Evolutionary conservation across 2,329 filamentous ascomycete species (phyloP), one percentile per base, ranked within the genome.

Genomic region (Trichoderma atrobrunneum): DNA sequence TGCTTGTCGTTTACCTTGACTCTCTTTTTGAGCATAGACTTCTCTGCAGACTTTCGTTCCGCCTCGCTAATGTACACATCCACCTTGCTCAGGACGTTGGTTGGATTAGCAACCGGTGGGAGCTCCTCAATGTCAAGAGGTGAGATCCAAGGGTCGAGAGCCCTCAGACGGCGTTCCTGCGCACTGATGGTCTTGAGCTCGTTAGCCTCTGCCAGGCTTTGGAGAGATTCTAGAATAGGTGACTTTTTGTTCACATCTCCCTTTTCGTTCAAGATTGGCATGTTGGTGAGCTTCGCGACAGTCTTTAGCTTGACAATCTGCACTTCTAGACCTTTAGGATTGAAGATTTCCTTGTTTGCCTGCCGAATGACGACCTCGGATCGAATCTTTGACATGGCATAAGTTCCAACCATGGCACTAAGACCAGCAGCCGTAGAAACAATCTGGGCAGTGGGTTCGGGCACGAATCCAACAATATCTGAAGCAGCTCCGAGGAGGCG

Each of bases 21-120:
- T 14, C 64, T 67, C 32, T 67, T 67, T 18, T 67, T 67, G 4
- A 67, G 48, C 64, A 67, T 67, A 30, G 64, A 57, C 24, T 67
- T 56, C 32, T 67, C 64, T 8, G 64, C 64, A 1, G 64, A 67
- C 18, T 57, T 67, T 36, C 64, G 64, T 14, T 67, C 64, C 10
- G 18, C 24, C 24, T 67, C 64, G 16, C 64, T 67, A 12, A 67
- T 28, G 12, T 57, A 39, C 5, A 30, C 64, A 39, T 67, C 64
- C 32, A 67, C 64, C 34, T 67, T 67, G 12, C 51, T 57, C 5
- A 67, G 16, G 3, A 57, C 18, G 16, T 67, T 67, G 16, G 64
- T 43, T n/a, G 51, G 48, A 10, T 39, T 67, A 1, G 24, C 51
- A 24, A 67, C 64, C 10, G 51, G 51, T 2, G 64, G 64, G 11